Evolutionary conservation across 106 monocot species (phyloP).

Genomic region (Apostasia shenzhenica): DNA sequence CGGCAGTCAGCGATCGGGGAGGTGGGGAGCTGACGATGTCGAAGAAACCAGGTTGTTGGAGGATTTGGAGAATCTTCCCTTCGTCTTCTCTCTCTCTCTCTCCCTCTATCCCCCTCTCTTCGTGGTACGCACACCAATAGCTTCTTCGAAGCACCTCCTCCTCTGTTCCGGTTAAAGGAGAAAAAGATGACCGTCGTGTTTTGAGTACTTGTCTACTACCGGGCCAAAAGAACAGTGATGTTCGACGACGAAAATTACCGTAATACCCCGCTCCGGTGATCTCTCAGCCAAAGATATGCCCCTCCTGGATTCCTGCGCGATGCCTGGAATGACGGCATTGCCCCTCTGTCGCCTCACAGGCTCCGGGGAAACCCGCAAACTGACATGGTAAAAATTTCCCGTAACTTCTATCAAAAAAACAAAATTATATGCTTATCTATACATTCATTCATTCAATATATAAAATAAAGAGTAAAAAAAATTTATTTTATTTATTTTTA

Average conservation of each 20-base stretch:
- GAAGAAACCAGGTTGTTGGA: background rate
- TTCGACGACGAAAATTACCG: background rate
- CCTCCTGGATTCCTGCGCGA: constrained; percentile 4
- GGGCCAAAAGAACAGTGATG: constrained; percentile 2
- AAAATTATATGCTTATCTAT: no score
- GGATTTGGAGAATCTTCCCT: background rate
- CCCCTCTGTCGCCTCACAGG: background rate
- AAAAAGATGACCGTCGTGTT: constrained; percentile 6
- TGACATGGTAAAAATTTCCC: no score
- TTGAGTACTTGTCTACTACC: constrained; percentile 4
- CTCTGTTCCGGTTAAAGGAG: background rate
- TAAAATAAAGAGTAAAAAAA: no score
- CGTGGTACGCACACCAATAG: constrained; percentile 1
- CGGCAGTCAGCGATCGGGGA: background rate
- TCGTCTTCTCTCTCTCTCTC: background rate
- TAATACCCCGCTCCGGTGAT: background rate
- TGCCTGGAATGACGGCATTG: constrained; percentile 1
- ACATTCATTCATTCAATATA: no score
- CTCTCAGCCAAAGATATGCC: background rate
- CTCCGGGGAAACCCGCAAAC: no score
- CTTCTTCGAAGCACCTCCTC: constrained; percentile 10
- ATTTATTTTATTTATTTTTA: no score
- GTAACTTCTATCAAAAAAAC: no score
- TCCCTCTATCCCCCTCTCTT: background rate
- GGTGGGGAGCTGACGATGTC: constrained; percentile 2